Evolutionary conservation across 306 rosid species (phyloP).

Genomic region (Malus sylvestris): DNA sequence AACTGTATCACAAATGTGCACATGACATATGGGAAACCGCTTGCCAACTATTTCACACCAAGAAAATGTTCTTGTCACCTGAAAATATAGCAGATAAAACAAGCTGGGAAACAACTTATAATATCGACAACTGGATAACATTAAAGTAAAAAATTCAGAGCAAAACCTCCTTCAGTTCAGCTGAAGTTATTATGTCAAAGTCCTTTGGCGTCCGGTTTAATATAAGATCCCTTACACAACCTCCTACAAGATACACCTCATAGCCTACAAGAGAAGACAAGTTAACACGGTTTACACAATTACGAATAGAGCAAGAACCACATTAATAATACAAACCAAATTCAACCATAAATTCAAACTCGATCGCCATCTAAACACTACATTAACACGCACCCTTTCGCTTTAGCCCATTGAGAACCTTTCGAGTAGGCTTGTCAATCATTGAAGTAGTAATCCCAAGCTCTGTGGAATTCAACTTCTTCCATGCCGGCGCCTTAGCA

Average conservation of each 20-base stretch:
- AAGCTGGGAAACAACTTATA: constrained; percentile 5
- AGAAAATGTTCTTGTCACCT: constrained; percentile 72
- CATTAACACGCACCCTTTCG: constrained; percentile 38
- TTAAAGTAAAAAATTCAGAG: constrained; percentile 15
- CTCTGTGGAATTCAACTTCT: constrained; percentile 60
- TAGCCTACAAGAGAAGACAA: constrained; percentile 24
- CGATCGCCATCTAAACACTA: neutral
- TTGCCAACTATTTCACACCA: constrained; percentile 86
- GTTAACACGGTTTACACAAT: neutral
- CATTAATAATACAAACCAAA: neutral
- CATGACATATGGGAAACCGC: constrained; percentile 89
- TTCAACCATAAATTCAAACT: neutral
- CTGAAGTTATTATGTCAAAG: constrained; percentile 63
- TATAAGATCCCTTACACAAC: constrained; percentile 47
- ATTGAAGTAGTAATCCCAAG: constrained; percentile 63
- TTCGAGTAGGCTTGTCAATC: constrained; percentile 56
- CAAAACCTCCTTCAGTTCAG: constrained; percentile 69
- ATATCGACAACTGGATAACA: neutral
- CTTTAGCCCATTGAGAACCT: constrained; percentile 63
- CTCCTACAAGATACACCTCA: constrained; percentile 53
- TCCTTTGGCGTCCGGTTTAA: constrained; percentile 46
- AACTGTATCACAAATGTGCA: constrained; percentile 54
- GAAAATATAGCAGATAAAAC: neutral
- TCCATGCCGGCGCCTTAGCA: constrained; percentile 41
- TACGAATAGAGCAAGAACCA: neutral